Base-by-base conservation (phyloP, 441 rosid genomes). In the Erysimum pusillum region DNA sequence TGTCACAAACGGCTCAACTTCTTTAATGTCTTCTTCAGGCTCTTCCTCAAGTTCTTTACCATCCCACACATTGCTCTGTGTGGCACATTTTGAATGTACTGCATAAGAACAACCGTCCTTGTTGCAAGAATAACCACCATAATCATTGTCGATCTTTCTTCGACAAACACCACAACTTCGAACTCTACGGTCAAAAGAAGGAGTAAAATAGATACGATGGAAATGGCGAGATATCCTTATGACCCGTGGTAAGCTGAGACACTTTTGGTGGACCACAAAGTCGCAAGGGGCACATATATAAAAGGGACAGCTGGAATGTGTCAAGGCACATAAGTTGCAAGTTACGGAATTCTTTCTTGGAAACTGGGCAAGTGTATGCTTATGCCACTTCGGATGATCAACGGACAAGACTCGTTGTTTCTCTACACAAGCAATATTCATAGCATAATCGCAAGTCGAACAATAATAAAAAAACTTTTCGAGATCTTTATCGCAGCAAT, bases 1-100 rank as follows among this genome's bases (percentile, higher is more conserved):
- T 10, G 2, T 62, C 35, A 60, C 64, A 60, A 36, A 60, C 1
- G 46, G 31, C 15, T 17, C 9, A 17, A 17, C 9, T 6, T 59
- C 13, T 35, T 59, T 22, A 2, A 35, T 41, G 5, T 25, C 67
- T 14, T 63, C 67, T 20, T 62, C 52, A 2, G 9, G 52, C 38
- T 5, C 36, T 22, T 38, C 52, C 9, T 63, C 52, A 11, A 63
- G 52, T 4, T 63, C 52, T 22, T 1, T 8, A 9, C 20, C 13
- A 42, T 63, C 67, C 67, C 51, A 63, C 4, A 63, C 52, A 63
- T 42, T 63, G 2, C 0, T 14, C 5, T 63, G 52, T 28, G 67
- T 63, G 8, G 52, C 67, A 63, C 36, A 63, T 63, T 5, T 63
- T 8, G 67, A 41, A 42, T 63, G 67, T 2, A 12, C 67, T 1